phyloP scores from a whole-genome alignment of 2,329 filamentous ascomycete species.

The Curvularia sp. region DNA sequence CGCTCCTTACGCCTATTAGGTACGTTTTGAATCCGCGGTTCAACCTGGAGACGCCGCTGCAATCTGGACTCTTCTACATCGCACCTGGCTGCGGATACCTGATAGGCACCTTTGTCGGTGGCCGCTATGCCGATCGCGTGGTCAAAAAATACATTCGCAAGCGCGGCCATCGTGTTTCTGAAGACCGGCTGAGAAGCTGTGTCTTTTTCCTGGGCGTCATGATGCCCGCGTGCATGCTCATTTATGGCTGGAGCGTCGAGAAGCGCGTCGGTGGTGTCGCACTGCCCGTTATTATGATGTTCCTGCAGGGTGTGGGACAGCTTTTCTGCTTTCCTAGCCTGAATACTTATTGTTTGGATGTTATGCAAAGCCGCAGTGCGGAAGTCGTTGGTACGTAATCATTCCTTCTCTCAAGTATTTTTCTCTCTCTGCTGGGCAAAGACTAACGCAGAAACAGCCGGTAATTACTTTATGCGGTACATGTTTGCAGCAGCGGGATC shows the following conservation, averaged over 20 bases:
- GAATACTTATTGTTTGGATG: conserved; percentile 83
- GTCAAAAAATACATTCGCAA: conserved; percentile 70
- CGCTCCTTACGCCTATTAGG: conserved; percentile 71
- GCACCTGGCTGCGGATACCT: conserved; percentile 75
- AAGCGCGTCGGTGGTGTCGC: conserved; percentile 62
- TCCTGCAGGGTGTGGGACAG: conserved; percentile 75
- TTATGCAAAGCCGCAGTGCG: conserved; percentile 73
- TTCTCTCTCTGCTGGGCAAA: background rate
- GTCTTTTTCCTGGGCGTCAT: conserved; percentile 64
- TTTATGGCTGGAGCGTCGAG: conserved; percentile 72
- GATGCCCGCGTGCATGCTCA: conserved; percentile 68
- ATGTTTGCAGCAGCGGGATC: conserved; percentile 74
- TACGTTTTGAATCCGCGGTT: conserved; percentile 79
- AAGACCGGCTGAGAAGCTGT: conserved; percentile 67
- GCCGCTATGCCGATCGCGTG: conserved; percentile 71
- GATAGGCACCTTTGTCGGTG: conserved; percentile 73
- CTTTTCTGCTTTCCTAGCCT: conserved; percentile 77
- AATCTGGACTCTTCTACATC: conserved; percentile 76
- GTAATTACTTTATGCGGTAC: conserved; percentile 81
- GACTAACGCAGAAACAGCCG: conserved; percentile 55
- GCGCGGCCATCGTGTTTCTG: conserved; percentile 67
- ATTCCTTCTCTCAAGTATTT: background rate
- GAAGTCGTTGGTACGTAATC: conserved; percentile 67
- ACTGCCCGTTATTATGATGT: conserved; percentile 74
- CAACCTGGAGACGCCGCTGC: conserved; percentile 68